phyloP scores from a whole-genome alignment of 2,329 filamentous ascomycete species.

The Ophiostoma piceae region DNA sequence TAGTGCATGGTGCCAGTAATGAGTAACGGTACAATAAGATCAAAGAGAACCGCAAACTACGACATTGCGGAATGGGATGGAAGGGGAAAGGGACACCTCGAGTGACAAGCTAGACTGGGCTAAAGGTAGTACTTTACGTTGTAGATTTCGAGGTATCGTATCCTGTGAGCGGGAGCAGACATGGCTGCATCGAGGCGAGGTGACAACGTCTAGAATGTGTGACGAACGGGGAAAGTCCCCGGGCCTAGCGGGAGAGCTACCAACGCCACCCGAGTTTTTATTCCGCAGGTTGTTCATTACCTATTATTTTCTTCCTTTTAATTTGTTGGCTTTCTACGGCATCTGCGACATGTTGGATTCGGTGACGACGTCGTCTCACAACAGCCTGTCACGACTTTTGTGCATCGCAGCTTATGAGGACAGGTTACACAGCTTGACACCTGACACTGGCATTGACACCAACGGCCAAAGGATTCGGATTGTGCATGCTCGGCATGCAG shows the following conservation, averaged over 20 bases:
- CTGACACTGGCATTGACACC: neutral
- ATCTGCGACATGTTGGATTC: neutral
- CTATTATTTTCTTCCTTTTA: neutral
- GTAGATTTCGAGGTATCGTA: neutral
- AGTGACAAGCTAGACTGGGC: neutral
- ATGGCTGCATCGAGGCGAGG: neutral
- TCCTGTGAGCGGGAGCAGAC: neutral
- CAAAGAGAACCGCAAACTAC: neutral
- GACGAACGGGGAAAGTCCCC: neutral
- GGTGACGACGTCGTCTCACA: neutral
- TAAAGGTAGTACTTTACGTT: neutral
- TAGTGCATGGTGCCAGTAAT: neutral
- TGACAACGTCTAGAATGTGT: constrained; percentile 1
- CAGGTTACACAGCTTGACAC: neutral
- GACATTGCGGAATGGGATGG: neutral
- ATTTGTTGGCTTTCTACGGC: neutral
- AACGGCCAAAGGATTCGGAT: neutral
- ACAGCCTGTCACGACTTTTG: neutral
- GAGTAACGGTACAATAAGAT: neutral
- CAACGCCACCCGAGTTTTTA: neutral
- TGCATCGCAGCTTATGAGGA: neutral
- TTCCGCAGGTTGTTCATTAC: neutral
- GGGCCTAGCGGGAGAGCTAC: neutral
- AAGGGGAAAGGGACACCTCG: neutral
- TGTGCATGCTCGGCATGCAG: neutral